Evolutionary conservation across 257 asterid species (phyloP).

Genomic region (Ligustrum vulgare): DNA sequence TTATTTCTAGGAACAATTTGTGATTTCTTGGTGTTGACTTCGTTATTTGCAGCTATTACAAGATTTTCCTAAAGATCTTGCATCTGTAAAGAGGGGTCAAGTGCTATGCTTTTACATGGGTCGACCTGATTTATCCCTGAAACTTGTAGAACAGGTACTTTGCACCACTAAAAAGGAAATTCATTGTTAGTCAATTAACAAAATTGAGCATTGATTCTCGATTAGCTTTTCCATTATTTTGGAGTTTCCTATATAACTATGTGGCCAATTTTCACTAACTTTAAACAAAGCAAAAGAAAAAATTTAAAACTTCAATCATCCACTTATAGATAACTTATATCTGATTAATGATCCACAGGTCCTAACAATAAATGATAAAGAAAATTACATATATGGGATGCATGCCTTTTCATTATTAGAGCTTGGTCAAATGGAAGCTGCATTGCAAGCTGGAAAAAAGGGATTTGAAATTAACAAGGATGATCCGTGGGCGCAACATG

Average conservation of each 20-base stretch:
- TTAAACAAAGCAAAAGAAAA: not conserved
- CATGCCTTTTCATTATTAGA: conserved; percentile 86
- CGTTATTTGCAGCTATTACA: conserved; percentile 52
- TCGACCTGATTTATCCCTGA: conserved; percentile 65
- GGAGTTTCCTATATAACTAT: not conserved
- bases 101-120: conserved; percentile 91
- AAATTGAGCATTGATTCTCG: not conserved
- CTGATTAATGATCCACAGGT: conserved; percentile 50
- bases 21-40: conserved; percentile 23
- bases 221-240: conserved; percentile 3
- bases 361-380: conserved; percentile 55
- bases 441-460: conserved; percentile 68
- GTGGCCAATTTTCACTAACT: not conserved
- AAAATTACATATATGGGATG: conserved; percentile 80
- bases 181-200: not conserved
- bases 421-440: conserved; percentile 79
- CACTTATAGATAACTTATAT: not conserved
- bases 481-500: conserved; percentile 96
- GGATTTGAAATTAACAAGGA: conserved; percentile 71
- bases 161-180: not conserved
- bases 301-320: not conserved
- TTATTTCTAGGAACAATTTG: conserved; percentile 17
- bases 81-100: conserved; percentile 80
- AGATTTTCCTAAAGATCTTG: conserved; percentile 85
- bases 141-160: conserved; percentile 75